phyloP scores from a whole-genome alignment of 352 stramenopile species.

The Globisporangium nunn region DNA sequence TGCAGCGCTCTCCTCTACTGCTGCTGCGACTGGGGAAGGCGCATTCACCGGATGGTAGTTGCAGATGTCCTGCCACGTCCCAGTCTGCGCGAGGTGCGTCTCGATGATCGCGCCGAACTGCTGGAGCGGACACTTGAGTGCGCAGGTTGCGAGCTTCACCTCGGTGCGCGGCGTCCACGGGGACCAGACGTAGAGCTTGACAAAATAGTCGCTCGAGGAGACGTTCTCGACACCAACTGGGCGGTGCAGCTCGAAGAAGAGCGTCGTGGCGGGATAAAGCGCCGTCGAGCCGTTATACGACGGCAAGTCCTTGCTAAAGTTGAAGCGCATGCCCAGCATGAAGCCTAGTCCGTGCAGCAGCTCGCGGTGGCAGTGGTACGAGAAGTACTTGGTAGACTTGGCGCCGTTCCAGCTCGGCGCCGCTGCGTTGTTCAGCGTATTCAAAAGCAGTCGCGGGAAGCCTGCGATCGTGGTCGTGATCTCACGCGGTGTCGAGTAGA shows the following conservation, averaged over 20 bases:
- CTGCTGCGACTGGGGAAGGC: not conserved
- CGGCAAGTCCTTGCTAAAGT: conserved; percentile 48
- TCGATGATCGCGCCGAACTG: conserved; percentile 53
- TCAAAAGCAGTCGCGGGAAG: conserved; percentile 58
- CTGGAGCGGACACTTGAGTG: conserved; percentile 41
- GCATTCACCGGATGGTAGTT: conserved; percentile 49
- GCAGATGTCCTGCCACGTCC: conserved; percentile 69
- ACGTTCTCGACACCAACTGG: not conserved
- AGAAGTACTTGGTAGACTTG: conserved; percentile 58
- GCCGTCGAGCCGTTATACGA: conserved; percentile 63
- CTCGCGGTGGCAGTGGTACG: conserved; percentile 75
- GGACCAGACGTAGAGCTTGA: conserved; percentile 70
- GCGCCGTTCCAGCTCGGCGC: conserved; percentile 18
- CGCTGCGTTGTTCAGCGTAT: conserved; percentile 46
- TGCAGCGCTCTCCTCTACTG: not conserved
- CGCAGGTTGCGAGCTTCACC: conserved; percentile 59
- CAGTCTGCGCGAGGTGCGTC: conserved; percentile 46
- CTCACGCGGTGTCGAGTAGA: conserved; percentile 59
- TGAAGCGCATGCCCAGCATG: conserved; percentile 75
- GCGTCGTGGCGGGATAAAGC: conserved; percentile 56
- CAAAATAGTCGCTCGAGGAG: conserved; percentile 25
- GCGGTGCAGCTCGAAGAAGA: conserved; percentile 72
- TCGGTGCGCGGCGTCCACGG: conserved; percentile 37
- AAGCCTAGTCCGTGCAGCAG: conserved; percentile 72
- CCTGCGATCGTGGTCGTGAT: conserved; percentile 63